These are phyloP conservation scores for Fagus crenata DNA, from an alignment of 306 rosid species.

Conservation along the genomic window DNA sequence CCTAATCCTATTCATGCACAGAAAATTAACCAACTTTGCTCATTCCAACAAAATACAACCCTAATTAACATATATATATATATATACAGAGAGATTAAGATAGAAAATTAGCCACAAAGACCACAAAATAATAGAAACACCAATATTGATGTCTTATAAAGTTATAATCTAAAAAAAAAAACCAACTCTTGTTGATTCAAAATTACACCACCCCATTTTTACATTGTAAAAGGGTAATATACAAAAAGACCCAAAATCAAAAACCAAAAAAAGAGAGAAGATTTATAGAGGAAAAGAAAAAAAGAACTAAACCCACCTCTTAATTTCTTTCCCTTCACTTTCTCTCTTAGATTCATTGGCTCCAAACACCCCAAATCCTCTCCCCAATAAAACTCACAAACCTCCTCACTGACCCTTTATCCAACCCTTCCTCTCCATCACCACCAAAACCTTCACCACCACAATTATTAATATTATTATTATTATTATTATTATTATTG, in stretches of 20 bases:
- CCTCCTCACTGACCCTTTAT: constrained; percentile 72
- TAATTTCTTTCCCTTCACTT: constrained; percentile 3
- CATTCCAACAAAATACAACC: neutral
- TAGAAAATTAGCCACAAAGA: neutral
- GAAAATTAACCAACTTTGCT: neutral
- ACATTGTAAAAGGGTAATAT: constrained; percentile 42
- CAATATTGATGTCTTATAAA: neutral
- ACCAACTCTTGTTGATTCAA: constrained; percentile 14
- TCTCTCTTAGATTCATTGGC: constrained; percentile 31
- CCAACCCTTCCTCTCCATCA: constrained; percentile 42
- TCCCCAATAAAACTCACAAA: constrained; percentile 82
- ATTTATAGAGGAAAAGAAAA: constrained; percentile 8
- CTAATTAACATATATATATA: neutral
- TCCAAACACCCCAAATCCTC: constrained; percentile 87
- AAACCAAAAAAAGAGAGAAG: neutral
- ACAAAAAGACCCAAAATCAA: constrained; percentile 11
- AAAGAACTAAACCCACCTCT: constrained; percentile 46
- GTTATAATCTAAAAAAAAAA: constrained; percentile 13
- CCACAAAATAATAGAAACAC: neutral
- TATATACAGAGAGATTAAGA: no score
- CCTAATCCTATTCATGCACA: neutral
- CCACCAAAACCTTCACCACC: constrained; percentile 16
- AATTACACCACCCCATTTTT: constrained; percentile 25
- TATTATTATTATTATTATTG: no score
- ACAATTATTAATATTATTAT: neutral